These are phyloP conservation scores for Decorospora gaudefroyi DNA, from an alignment of 2,329 filamentous ascomycete genomes.

Conservation along the genomic window DNA sequence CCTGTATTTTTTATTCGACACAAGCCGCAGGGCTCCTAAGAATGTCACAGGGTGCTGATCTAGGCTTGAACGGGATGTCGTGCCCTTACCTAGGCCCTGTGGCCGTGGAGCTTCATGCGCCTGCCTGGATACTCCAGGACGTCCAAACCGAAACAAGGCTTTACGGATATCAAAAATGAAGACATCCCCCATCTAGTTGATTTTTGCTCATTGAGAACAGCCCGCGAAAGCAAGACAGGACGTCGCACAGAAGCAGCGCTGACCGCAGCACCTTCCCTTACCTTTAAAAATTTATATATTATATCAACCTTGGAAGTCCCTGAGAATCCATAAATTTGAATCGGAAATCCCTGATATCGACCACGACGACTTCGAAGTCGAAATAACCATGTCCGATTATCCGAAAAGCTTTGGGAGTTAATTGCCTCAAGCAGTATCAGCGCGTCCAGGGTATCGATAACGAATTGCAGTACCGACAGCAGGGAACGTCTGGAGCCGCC, in stretches of 20 bases:
- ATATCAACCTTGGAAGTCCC: too few species aligned
- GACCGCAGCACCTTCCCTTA: too few species aligned
- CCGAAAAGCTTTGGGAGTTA: conserved; percentile 5
- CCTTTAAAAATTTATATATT: too few species aligned
- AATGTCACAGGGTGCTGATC: not conserved
- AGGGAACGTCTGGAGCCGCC: conserved; percentile 21
- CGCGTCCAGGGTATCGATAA: conserved; percentile 13
- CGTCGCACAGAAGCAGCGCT: too few species aligned
- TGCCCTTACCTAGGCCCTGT: too few species aligned
- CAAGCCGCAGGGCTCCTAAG: too few species aligned
- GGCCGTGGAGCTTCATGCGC: not conserved
- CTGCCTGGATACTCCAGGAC: not conserved
- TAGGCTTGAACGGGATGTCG: not conserved
- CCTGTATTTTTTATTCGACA: too few species aligned
- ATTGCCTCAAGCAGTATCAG: conserved; percentile 9
- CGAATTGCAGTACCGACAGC: conserved; percentile 14
- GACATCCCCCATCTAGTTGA: too few species aligned
- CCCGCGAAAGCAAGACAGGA: too few species aligned
- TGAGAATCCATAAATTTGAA: not conserved
- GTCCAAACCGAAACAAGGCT: not conserved
- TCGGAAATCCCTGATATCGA: not conserved
- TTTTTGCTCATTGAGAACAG: not conserved
- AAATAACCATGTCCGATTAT: not conserved
- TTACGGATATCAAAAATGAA: not conserved
- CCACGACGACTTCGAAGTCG: not conserved